These are phyloP conservation scores for Neurospora sp. DNA, from an alignment of 495 filamentous ascomycete species.

Conservation along the genomic window DNA sequence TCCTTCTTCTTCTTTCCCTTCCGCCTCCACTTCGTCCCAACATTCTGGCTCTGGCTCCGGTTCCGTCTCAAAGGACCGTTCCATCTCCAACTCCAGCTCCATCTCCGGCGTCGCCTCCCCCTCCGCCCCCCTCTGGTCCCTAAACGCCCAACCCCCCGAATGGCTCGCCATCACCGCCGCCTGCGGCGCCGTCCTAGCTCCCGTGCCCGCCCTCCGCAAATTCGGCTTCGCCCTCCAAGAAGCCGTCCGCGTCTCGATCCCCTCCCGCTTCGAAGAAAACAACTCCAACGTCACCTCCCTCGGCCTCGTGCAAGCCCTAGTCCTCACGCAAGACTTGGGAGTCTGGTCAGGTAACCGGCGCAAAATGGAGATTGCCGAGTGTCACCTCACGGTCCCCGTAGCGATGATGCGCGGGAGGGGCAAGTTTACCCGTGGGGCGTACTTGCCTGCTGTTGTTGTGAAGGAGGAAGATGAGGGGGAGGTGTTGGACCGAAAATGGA, in stretches of 20 bases:
- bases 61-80: not conserved
- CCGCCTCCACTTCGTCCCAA: no score
- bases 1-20: not conserved
- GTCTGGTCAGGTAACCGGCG: conserved; percentile 58
- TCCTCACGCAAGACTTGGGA: conserved; percentile 46
- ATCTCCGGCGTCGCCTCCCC: no score
- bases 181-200: conserved; percentile 44
- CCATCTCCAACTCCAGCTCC: not conserved
- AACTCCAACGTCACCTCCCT: conserved; percentile 46
- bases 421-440: not conserved
- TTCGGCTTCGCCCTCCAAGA: conserved; percentile 55
- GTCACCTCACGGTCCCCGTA: conserved; percentile 28
- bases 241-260: conserved; percentile 33
- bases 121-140: conserved; percentile 21
- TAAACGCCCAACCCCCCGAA: conserved; percentile 42
- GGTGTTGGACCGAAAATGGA: conserved; percentile 23
- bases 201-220: conserved; percentile 46
- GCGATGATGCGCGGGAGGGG: not conserved
- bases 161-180: conserved; percentile 44
- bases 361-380: conserved; percentile 61
- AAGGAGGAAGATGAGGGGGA: conserved; percentile 28
- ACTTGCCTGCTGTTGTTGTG: not conserved
- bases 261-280: conserved; percentile 41
- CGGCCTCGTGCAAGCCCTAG: conserved; percentile 43
- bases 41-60: not conserved